Evolutionary conservation across 495 filamentous ascomycete species (phyloP).

Genomic region (Aspergillus bertholletiae): DNA sequence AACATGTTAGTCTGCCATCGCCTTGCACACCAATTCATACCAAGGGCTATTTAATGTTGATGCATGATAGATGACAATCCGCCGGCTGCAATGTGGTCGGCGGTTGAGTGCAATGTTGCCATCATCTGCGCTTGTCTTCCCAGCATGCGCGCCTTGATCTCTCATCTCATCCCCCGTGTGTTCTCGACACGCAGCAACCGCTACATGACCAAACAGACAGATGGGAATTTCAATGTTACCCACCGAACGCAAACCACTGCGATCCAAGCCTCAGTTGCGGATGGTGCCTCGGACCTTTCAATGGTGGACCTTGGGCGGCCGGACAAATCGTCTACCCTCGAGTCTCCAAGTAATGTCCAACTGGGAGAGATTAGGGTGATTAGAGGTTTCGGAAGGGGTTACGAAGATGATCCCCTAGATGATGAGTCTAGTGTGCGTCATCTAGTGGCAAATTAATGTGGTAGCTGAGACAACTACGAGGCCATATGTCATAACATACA

Average conservation of each 20-base stretch:
- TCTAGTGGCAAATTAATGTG: no score
- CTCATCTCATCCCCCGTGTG: slow-evolving; percentile 32
- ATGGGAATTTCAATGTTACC: slow-evolving; percentile 14
- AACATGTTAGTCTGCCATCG: slow-evolving; percentile 37
- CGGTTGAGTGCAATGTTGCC: slow-evolving; percentile 53
- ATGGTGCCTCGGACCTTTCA: neutral
- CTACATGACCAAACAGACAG: slow-evolving; percentile 16
- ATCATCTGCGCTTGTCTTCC: slow-evolving; percentile 57
- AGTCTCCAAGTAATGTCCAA: no score
- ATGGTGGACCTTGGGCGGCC: neutral
- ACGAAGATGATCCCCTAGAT: no score
- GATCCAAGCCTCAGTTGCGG: slow-evolving; percentile 12
- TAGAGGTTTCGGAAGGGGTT: no score
- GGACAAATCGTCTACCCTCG: slow-evolving; percentile 6
- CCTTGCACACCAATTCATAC: neutral
- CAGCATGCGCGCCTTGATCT: slow-evolving; percentile 49
- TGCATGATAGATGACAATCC: slow-evolving; percentile 43
- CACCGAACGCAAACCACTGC: slow-evolving; percentile 16
- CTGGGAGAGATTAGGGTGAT: no score
- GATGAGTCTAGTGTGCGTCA: no score
- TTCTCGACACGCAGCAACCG: slow-evolving; percentile 31
- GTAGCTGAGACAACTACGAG: no score
- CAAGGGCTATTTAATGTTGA: slow-evolving; percentile 1
- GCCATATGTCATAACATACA: no score
- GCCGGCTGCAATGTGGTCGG: slow-evolving; percentile 53